phyloP scores from a whole-genome alignment of 78 protist species.

The Isochrysis galbana region DNA sequence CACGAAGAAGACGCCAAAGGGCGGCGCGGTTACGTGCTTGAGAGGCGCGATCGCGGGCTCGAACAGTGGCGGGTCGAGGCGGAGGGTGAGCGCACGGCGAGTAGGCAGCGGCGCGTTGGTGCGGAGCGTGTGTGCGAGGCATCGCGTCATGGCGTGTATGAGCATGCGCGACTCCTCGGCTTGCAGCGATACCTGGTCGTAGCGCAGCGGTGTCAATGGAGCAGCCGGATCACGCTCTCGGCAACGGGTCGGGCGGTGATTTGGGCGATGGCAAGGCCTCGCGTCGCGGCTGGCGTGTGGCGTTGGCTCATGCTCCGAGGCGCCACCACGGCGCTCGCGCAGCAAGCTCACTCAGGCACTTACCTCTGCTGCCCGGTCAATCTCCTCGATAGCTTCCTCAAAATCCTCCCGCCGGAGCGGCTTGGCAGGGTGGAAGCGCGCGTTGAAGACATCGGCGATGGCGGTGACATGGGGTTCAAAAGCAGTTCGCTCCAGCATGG shows the following conservation, averaged over 20 bases:
- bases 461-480: not conserved
- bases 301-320: too few relatives aligned
- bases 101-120: not conserved
- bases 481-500: not conserved
- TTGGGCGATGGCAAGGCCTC: too few relatives aligned
- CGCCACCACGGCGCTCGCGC: too few relatives aligned
- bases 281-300: too few relatives aligned
- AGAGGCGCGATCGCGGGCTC: not conserved
- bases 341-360: too few relatives aligned
- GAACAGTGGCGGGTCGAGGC: not conserved
- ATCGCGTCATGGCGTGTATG: not conserved
- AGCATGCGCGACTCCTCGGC: not conserved
- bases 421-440: not conserved
- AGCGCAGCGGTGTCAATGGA: too few relatives aligned
- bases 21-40: not conserved
- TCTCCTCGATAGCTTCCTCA: not conserved
- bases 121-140: not conserved
- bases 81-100: not conserved
- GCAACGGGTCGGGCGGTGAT: too few relatives aligned
- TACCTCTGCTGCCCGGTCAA: not conserved
- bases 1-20: slow-evolving; percentile 78
- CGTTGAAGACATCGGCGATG: not conserved
- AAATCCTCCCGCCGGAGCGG: not conserved
- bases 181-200: too few relatives aligned
- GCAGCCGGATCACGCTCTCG: too few relatives aligned